Percentiles rank a stretch among this genome's conserved stretches.
phyloP scores from a whole-genome alignment of 495 filamentous ascomycete genomes.

The Penicillium salamii region DNA sequence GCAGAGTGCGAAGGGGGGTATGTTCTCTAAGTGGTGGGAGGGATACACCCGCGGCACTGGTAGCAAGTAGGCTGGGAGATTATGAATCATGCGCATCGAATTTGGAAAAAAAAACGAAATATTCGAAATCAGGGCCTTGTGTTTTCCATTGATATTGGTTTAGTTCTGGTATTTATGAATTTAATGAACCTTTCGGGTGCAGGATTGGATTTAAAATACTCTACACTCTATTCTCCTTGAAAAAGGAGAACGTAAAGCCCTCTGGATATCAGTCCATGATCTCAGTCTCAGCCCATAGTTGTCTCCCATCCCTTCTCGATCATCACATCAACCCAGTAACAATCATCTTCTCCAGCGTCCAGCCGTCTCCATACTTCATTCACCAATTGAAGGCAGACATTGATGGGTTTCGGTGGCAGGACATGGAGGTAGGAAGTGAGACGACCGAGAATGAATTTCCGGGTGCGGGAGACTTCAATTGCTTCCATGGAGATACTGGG shows the following conservation, averaged over 20 bases:
- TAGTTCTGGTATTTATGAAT: background rate
- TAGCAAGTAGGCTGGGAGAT: background rate
- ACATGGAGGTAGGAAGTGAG: slow-evolving; percentile 46
- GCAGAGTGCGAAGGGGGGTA: slow-evolving; percentile 40
- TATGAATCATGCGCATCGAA: too few relatives aligned
- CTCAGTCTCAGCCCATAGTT: slow-evolving; percentile 46
- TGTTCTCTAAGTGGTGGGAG: slow-evolving; percentile 54
- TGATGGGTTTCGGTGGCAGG: slow-evolving; percentile 52
- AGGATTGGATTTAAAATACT: too few relatives aligned
- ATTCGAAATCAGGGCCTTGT: background rate
- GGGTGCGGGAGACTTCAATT: slow-evolving; percentile 44
- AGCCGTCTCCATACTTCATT: slow-evolving; percentile 51
- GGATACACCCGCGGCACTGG: slow-evolving; percentile 38
- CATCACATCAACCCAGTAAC: slow-evolving; percentile 58
- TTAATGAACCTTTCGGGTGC: background rate
- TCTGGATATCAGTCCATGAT: too few relatives aligned
- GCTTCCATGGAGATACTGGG: slow-evolving; percentile 43
- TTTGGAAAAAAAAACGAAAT: background rate
- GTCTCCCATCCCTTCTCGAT: slow-evolving; percentile 57
- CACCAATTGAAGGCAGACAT: slow-evolving; percentile 45
- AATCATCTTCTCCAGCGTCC: slow-evolving; percentile 39
- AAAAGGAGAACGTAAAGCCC: too few relatives aligned
- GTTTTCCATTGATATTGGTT: background rate
- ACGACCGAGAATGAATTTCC: slow-evolving; percentile 46
- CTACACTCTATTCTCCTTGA: too few relatives aligned